Percentiles rank a stretch among this genome's conserved stretches.
Evolutionary conservation across 306 rosid species (phyloP).

Genomic region (Geum urbanum): DNA sequence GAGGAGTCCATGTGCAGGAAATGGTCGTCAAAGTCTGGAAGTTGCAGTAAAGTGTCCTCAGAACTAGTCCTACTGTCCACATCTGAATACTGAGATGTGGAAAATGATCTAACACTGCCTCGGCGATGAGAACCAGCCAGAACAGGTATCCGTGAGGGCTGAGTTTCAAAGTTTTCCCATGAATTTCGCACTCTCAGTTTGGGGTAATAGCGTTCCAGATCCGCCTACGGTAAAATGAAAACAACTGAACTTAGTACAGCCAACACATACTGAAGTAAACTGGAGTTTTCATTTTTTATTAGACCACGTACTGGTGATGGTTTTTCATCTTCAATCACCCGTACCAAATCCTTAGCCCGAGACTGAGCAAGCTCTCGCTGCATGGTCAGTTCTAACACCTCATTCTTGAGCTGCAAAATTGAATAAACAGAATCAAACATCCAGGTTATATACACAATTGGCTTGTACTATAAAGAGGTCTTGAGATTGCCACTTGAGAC

Average conservation of each 20-base stretch:
- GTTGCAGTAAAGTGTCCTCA: slow-evolving; percentile 60
- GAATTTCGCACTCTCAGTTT: slow-evolving; percentile 48
- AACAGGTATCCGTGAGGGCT: slow-evolving; percentile 30
- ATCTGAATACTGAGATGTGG: slow-evolving; percentile 71
- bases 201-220: slow-evolving; percentile 51
- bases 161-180: slow-evolving; percentile 56
- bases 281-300: slow-evolving; percentile 17
- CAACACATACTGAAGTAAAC: slow-evolving; percentile 14
- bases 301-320: slow-evolving; percentile 45
- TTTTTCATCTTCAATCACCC: slow-evolving; percentile 47
- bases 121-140: slow-evolving; percentile 28
- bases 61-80: slow-evolving; percentile 61
- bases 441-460: slow-evolving; percentile 4
- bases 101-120: slow-evolving; percentile 56
- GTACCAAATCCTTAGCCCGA: slow-evolving; percentile 68
- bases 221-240: slow-evolving; percentile 41
- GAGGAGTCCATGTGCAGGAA: slow-evolving; percentile 42
- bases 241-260: slow-evolving; percentile 22
- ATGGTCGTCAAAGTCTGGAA: slow-evolving; percentile 55
- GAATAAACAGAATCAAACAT: slow-evolving; percentile 16
- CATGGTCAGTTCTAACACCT: slow-evolving; percentile 51
- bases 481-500: not conserved
- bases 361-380: slow-evolving; percentile 71
- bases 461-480: not conserved
- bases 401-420: slow-evolving; percentile 70